Percentiles rank a stretch among this genome's conserved stretches.
Conservation (phyloP, 306 rosid genomes). For the Dicorynia guianensis region DNA sequence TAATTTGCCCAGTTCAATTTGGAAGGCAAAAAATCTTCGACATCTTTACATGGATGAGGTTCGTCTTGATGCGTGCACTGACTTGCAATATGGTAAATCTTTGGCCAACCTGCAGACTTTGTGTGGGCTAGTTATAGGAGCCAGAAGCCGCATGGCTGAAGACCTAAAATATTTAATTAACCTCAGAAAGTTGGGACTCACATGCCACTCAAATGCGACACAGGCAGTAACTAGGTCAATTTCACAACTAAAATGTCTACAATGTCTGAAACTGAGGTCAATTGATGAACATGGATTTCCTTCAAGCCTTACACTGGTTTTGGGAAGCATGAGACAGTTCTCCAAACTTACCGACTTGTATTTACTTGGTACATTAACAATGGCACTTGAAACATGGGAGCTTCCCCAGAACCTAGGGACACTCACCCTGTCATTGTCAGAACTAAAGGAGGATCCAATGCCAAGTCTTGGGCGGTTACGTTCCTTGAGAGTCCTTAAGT, state of each 20-base stretch:
- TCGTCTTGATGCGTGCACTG: neutral
- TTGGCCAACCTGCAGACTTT: neutral
- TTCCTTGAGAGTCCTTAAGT: neutral
- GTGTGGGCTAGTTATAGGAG: neutral
- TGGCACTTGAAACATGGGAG: fast-evolving
- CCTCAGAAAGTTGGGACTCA: conserved; percentile 8
- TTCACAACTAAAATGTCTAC: fast-evolving
- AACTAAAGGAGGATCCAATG: neutral
- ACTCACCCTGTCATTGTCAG: neutral
- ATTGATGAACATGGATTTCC: neutral
- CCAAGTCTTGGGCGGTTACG: neutral
- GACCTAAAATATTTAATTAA: neutral
- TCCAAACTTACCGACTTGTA: neutral
- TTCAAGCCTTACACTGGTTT: neutral
- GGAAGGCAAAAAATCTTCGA: conserved; percentile 28
- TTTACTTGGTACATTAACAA: neutral
- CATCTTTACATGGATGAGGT: conserved; percentile 36
- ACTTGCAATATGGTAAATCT: neutral
- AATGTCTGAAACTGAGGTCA: neutral
- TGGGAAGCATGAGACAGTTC: neutral
- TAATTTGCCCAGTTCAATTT: conserved; percentile 8
- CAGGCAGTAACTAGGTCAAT: fast-evolving
- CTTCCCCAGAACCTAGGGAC: neutral
- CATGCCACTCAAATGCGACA: neutral
- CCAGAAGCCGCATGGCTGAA: neutral